These are phyloP conservation scores for Daldinia eschscholtzii DNA, from an alignment of 2,329 filamentous ascomycete species.

Conservation along the genomic window DNA sequence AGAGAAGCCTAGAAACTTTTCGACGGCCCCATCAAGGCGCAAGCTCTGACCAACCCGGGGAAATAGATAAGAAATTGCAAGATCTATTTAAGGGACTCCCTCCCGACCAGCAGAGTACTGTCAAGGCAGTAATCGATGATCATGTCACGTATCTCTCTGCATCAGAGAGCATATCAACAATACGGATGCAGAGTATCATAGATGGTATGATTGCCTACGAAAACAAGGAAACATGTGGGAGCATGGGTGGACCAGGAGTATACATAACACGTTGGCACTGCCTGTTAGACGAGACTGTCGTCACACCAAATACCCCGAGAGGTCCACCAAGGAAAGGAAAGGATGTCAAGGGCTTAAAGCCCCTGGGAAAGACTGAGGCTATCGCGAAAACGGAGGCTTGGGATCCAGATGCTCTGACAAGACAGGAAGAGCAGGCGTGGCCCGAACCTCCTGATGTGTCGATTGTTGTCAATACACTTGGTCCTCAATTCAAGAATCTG, in stretches of 20 bases:
- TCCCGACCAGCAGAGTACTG: constrained; percentile 56
- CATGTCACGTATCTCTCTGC: constrained; percentile 71
- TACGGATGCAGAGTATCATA: constrained; percentile 70
- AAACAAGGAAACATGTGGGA: constrained; percentile 20
- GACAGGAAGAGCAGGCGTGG: constrained; percentile 50
- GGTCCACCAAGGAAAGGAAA: constrained; percentile 67
- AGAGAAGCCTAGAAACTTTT: constrained; percentile 70
- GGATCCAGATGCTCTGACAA: constrained; percentile 45
- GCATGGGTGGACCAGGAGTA: constrained; percentile 74
- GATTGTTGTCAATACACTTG: constrained; percentile 43
- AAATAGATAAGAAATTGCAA: constrained; percentile 58
- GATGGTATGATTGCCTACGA: constrained; percentile 48
- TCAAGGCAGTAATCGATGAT: constrained; percentile 67
- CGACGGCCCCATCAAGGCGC: constrained; percentile 43
- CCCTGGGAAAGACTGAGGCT: constrained; percentile 60
- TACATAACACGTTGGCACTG: constrained; percentile 80
- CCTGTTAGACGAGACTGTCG: constrained; percentile 75
- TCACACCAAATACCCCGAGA: constrained; percentile 69
- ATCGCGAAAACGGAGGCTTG: constrained; percentile 47
- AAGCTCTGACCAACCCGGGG: constrained; percentile 39
- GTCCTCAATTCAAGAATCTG: constrained; percentile 42
- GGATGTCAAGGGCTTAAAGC: constrained; percentile 61
- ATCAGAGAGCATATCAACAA: constrained; percentile 66
- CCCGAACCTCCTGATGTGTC: constrained; percentile 58
- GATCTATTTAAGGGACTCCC: constrained; percentile 63